Evolutionary conservation across 768 basidiomycete genomes (phyloP).

Genomic region (Tulasnella sp.): DNA sequence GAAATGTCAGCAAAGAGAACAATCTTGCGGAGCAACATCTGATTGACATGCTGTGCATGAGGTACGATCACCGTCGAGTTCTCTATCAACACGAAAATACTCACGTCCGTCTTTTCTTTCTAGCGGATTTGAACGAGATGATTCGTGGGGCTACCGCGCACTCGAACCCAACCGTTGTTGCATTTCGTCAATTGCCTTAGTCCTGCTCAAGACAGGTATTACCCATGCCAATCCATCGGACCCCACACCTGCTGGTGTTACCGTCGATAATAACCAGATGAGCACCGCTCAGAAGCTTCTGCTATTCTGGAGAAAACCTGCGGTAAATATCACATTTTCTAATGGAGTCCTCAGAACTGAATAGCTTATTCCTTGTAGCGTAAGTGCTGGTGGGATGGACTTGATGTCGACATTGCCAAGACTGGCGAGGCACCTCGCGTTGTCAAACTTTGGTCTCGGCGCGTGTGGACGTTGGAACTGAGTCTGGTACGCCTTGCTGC

Average conservation of each 20-base stretch:
- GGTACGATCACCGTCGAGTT: conserved; percentile 55
- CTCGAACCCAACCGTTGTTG: conserved; percentile 95
- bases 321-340: conserved; percentile 62
- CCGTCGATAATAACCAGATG: conserved; percentile 91
- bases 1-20: conserved; percentile 99
- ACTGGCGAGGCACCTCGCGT: conserved; percentile 56
- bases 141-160: conserved; percentile 97
- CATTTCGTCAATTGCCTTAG: conserved; percentile 97
- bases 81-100: neutral
- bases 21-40: conserved; percentile 98
- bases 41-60: conserved; percentile 99
- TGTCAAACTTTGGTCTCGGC: conserved; percentile 93
- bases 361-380: conserved; percentile 56
- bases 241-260: conserved; percentile 68
- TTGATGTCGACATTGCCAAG: conserved; percentile 81
- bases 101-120: conserved; percentile 29
- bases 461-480: conserved; percentile 98
- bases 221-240: conserved; percentile 59
- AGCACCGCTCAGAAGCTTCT: conserved; percentile 95
- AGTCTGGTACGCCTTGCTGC: conserved; percentile 65
- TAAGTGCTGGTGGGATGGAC: conserved; percentile 99
- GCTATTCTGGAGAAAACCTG: conserved; percentile 98
- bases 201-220: conserved; percentile 96
- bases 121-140: conserved; percentile 96
- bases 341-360: conserved; percentile 29